Conservation (phyloP, 75 land plant genomes). For the Adiantum capillusveneris region DNA sequence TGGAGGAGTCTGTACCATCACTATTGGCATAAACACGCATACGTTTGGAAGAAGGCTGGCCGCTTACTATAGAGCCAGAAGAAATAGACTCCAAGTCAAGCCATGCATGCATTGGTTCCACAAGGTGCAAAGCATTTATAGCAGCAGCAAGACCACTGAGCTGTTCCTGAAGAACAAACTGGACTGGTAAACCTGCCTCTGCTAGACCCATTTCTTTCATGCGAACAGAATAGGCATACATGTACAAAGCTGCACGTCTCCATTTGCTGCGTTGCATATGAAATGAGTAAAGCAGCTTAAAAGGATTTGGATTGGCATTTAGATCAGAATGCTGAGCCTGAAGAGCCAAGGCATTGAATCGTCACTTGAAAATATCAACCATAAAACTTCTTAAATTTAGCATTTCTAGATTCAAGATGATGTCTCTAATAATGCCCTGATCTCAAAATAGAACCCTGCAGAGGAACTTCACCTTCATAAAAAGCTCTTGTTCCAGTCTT, state of each 20-base stretch:
- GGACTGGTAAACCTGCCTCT: conserved; percentile 19
- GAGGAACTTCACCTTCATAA: conserved; percentile 62
- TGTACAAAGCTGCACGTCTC: conserved; percentile 78
- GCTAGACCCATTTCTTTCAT: conserved; percentile 42
- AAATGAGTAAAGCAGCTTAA: conserved; percentile 82
- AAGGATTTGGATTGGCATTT: conserved; percentile 58
- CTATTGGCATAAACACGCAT: conserved; percentile 1
- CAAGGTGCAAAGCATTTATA: conserved; percentile 82
- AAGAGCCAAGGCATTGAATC: no score
- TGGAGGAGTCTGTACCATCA: background rate
- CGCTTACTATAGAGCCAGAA: background rate
- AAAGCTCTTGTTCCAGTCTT: conserved; percentile 79
- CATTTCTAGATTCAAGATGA: no score
- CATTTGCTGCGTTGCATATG: conserved; percentile 78
- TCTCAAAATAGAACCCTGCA: no score
- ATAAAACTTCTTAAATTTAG: no score
- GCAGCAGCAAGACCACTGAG: conserved; percentile 59
- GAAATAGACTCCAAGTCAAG: conserved; percentile 40
- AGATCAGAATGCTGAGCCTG: conserved; percentile 90
- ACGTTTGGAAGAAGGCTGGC: conserved; percentile 1
- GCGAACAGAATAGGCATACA: conserved; percentile 58
- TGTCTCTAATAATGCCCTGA: no score
- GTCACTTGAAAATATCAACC: no score
- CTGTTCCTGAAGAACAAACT: conserved; percentile 50
- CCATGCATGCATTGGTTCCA: conserved; percentile 77